Base-by-base conservation (phyloP, 2,329 filamentous ascomycete species). In the Scedosporium boydii region DNA sequence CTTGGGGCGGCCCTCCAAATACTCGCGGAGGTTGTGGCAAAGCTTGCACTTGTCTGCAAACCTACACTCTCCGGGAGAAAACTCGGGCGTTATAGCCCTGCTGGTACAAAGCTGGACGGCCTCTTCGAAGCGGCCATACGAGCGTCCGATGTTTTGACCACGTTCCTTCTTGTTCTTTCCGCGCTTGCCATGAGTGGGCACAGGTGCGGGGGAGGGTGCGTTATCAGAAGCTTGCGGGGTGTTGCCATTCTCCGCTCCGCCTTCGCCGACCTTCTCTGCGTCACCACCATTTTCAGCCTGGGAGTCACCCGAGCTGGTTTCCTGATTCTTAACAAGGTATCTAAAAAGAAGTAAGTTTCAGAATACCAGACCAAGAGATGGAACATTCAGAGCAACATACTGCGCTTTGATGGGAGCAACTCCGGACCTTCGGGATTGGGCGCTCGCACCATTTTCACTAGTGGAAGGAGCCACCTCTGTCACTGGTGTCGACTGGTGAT, bases 1-100 rank as follows among this genome's bases (percentile, higher is more conserved):
- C 64, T 85, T 85, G 55, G 91, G 86, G 67, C 93, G 93, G 65
- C 92, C 89, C 63, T 95, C 86, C 58, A 99, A 78, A 71, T 99
- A 99, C 71, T 86, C 87, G 65, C 95, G 86, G 56, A 99, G 77
- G 69, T 97, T 86, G 71, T 99, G 95, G 69, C 87, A 86, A 67
- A 88, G 85, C 67, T 86, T 90, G 78, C 95, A 99, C 65, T 84
- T 86, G 38, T 91, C 87, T 27, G 90, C 93, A 68, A 87, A 96
- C 58, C 78, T 82, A 74, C 95, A 98, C 27, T 86, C 77, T 65
- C 81, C 79, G 0, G 92, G 90, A 3, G 91, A 93, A 73, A 96
- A 96, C 71, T 98, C 93, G 44, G 89, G 80, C 65, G 79, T 82
- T 69, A 86, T 82, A 18, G 84, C 84, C 64, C 90, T 82, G 61